These are phyloP conservation scores for Avena atlantica DNA, from an alignment of 176 grass and related monocot genomes.

Conservation along the genomic window DNA sequence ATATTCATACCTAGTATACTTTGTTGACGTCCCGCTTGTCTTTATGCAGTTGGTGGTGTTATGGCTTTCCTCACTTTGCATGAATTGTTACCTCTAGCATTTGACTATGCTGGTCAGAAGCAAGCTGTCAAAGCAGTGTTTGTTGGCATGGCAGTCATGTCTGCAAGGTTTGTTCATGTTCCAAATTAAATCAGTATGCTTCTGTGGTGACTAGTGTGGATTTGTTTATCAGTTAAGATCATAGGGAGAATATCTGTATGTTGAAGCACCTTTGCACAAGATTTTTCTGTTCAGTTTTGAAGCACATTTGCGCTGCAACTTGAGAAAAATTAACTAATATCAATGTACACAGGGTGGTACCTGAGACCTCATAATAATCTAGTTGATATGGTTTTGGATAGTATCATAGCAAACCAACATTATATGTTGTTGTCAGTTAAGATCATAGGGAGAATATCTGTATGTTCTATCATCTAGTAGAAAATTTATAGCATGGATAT, in stretches of 20 bases:
- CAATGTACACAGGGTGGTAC: neutral
- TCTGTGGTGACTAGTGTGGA: neutral
- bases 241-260: neutral
- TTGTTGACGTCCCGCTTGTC: slow-evolving; percentile 3
- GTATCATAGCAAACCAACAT: neutral
- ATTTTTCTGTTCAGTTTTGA: neutral
- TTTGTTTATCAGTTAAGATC: slow-evolving; percentile 6
- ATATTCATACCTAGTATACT: neutral
- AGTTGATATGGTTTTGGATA: slow-evolving; percentile 21
- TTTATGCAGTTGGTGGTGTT: slow-evolving; percentile 82
- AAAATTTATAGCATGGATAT: slow-evolving; percentile 15
- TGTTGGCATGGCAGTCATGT: slow-evolving; percentile 99
- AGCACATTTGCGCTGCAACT: neutral
- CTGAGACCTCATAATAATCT: neutral
- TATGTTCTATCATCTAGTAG: neutral
- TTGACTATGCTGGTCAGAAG: slow-evolving; percentile 98
- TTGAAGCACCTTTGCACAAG: neutral
- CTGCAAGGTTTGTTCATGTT: slow-evolving; percentile 75
- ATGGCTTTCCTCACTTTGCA: slow-evolving; percentile 99
- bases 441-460: neutral
- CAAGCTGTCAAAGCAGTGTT: slow-evolving; percentile 97
- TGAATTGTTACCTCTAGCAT: slow-evolving; percentile 95
- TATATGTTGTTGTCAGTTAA: slow-evolving; percentile 9
- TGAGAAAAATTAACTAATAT: slow-evolving; percentile 16
- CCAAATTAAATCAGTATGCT: slow-evolving; percentile 34